Percentiles rank a stretch among this genome's conserved stretches.
phyloP scores from a whole-genome alignment of 768 basidiomycete genomes.

The Serendipita sp. region DNA sequence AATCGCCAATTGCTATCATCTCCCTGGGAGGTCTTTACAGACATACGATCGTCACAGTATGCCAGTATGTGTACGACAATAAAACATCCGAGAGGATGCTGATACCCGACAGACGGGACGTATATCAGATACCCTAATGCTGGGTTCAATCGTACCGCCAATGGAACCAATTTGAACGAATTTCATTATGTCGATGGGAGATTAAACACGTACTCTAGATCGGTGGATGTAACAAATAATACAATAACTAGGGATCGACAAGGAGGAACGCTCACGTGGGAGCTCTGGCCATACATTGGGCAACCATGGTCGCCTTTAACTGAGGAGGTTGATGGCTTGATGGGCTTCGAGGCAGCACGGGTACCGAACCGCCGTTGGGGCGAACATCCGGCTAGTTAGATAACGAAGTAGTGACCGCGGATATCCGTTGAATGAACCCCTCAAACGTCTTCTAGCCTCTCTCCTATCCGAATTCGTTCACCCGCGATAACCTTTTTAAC shows the following conservation, averaged over 20 bases:
- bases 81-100: not conserved
- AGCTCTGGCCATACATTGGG: not conserved
- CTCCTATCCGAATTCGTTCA: conserved; percentile 55
- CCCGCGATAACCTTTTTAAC: conserved; percentile 76
- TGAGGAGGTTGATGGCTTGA: not conserved
- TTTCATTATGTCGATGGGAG: conserved; percentile 42
- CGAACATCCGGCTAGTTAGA: not conserved
- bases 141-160: conserved; percentile 35
- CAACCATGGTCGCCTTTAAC: not conserved
- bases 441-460: conserved; percentile 27
- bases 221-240: conserved; percentile 45
- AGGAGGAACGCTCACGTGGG: conserved; percentile 31
- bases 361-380: not conserved
- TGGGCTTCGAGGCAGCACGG: not conserved
- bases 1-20: conserved; percentile 39
- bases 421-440: not conserved
- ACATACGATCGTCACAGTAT: conserved; percentile 42
- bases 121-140: conserved; percentile 28
- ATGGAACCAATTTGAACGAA: conserved; percentile 55
- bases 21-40: conserved; percentile 42
- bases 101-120: conserved; percentile 27
- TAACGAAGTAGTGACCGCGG: not conserved
- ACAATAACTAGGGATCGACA: conserved; percentile 45
- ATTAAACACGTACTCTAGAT: conserved; percentile 47
- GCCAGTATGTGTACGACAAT: conserved; percentile 28